Base-by-base conservation (phyloP, 768 basidiomycete species). In the Suillus decipiens region DNA sequence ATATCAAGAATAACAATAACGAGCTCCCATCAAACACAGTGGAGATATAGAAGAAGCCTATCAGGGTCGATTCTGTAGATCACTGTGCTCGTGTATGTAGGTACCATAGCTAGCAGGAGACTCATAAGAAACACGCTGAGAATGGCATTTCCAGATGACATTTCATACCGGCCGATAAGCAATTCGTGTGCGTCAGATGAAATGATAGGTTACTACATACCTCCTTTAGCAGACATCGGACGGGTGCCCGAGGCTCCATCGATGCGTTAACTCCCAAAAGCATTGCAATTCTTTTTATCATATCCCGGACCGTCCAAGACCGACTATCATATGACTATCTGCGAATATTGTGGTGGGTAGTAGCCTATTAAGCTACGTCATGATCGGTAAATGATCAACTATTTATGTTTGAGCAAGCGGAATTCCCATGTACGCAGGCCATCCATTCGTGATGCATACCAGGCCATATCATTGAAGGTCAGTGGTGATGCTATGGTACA, bases 21-120 rank as follows among this genome's bases (percentile, higher is more conserved):
- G 22, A 53, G 33, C 1, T 57, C 39, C 39, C 36, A 39, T 57
- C 37, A 19, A 28, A 24, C 17, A 33, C 36, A 57, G 37, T 15
- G 55, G 55, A 56, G 55, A 39, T 39, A 39, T 24, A 24, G 37
- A 56, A 24, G 37, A 56, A 56, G 55, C 37, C 9, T 56, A 56
- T 24, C 17, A 24, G 3, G 17, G 17, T 41, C 17, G 56, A 41
- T 41, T 28, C 56, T 19, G 56, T 57, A 39, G 39, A 57, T 57
- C 56, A 57, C 56, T 39, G 4, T 17, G 28, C 39, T 41, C 24
- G 56, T 28, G 39, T 19, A 37, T 24, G 45, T 45, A 45, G 45
- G 22, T 22, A 47, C 22, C 54, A 56, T n/a, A 56, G 22, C 43
- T 43, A n/a, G 43, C n/a, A n/a, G 42, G 17, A 17, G 7, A 19